Evolutionary conservation across 768 basidiomycete genomes (phyloP).

Genomic region (Boletus rufocinnamomeus): DNA sequence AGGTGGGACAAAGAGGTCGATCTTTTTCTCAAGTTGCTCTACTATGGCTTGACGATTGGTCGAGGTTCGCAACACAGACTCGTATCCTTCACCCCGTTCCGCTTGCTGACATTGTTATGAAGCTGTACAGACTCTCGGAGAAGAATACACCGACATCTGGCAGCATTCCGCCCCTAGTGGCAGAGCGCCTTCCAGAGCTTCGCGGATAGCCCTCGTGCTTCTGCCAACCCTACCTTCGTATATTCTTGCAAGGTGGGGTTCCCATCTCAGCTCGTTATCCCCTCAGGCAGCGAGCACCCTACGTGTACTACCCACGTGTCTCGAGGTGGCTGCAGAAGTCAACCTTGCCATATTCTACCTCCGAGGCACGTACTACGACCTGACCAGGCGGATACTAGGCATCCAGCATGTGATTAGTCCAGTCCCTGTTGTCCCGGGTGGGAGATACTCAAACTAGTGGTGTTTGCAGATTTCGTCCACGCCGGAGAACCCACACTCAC

Average conservation of each 20-base stretch:
- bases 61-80: slow-evolving; percentile 50
- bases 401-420: slow-evolving; percentile 60
- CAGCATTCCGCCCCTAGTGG: slow-evolving; percentile 52
- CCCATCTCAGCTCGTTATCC: slow-evolving; percentile 37
- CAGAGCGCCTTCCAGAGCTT: slow-evolving; percentile 43
- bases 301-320: slow-evolving; percentile 43
- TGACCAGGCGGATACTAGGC: slow-evolving; percentile 65
- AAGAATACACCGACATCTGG: slow-evolving; percentile 89
- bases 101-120: slow-evolving; percentile 12
- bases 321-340: slow-evolving; percentile 65
- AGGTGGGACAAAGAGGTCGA: slow-evolving; percentile 84
- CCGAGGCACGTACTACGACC: slow-evolving; percentile 75
- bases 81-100: background rate
- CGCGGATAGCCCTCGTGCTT: slow-evolving; percentile 59
- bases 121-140: slow-evolving; percentile 86
- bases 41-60: slow-evolving; percentile 75
- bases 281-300: slow-evolving; percentile 35
- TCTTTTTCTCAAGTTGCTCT: slow-evolving; percentile 62
- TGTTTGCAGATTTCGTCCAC: slow-evolving; percentile 65
- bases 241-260: slow-evolving; percentile 51
- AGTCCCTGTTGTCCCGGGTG: background rate
- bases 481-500: slow-evolving; percentile 66
- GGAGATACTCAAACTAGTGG: slow-evolving; percentile 7
- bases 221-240: slow-evolving; percentile 69
- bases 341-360: slow-evolving; percentile 85